Base-by-base conservation (phyloP, 2,329 filamentous ascomycete species). In the Fusarium duplospermum region DNA sequence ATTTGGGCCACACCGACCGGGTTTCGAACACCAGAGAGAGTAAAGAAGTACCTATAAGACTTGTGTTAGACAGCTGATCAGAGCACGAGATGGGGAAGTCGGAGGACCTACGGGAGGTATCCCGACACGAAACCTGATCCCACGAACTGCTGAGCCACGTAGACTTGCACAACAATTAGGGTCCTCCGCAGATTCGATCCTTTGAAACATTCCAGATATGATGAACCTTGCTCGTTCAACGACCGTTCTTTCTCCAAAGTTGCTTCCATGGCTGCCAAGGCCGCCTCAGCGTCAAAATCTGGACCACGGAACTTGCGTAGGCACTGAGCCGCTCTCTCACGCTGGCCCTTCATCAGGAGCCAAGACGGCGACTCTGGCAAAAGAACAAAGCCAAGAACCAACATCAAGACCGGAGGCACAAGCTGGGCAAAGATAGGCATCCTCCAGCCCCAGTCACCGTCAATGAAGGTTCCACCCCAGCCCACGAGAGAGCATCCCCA, bases 291-390 rank as follows among this genome's bases (percentile, higher is more conserved):
- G 22, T 79, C 76, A 24, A 77, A 76, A 22, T 64, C 54, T 6
- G 70, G 62, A 6, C 78, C 78, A 58, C 79, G 78, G 70, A 79
- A 80, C 14, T 66, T 64, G 16, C 65, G 63, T 58, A 67, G 70
- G 3, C 67, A 62, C 20, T 62, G 31, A 33, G 66, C 69, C 9
- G 85, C 85, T 16, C 81, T 81, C 2, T 82, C 79, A 16, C 76
- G 64, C n/a, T 80, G 78, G 4, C 81, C 82, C 22, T 82, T 80
- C 10, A 82, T 79, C 4, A 85, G 79, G 6, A 85, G 81, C 82
- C 83, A 87, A 69, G 85, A 85, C 0, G 86, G 86, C 4, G 83
- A 85, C 71, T 87, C 86, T 2, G 85, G 85, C 18, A 85, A 24
- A 0, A 54, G n/a, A 18, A 29, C 2, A 1, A 54, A 27, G 4